Percentiles rank a stretch among this genome's conserved stretches.
phyloP scores from a whole-genome alignment of 257 asterid species.

The Solanum ossicruentum region DNA sequence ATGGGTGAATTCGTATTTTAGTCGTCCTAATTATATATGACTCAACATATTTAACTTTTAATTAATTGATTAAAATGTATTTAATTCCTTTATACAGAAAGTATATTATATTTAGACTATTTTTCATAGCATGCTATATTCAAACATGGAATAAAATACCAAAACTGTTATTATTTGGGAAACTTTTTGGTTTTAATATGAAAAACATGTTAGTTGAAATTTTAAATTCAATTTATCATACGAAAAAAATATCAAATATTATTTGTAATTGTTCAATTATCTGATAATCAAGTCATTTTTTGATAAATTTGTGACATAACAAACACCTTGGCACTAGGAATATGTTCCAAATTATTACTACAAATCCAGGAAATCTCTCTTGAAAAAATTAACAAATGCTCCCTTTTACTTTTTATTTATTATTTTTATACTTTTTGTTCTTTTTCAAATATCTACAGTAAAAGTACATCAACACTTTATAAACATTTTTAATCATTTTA shows the following conservation, averaged over 20 bases:
- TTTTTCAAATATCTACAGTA: not conserved
- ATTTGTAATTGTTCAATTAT: too few relatives aligned
- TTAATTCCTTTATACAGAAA: not conserved
- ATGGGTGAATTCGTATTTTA: too few relatives aligned
- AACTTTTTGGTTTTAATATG: not conserved
- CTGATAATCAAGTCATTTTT: too few relatives aligned
- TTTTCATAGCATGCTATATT: not conserved
- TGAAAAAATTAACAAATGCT: not conserved
- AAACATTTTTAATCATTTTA: too few relatives aligned
- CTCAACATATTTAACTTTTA: not conserved
- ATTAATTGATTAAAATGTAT: not conserved
- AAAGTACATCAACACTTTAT: not conserved
- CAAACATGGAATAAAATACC: not conserved
- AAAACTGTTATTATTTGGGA: not conserved
- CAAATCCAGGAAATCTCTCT: not conserved
- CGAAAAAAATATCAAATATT: not conserved
- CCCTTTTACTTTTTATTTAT: not conserved
- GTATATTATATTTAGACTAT: not conserved
- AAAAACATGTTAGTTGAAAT: not conserved
- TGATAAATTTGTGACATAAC: not conserved
- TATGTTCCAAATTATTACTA: not conserved
- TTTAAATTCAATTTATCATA: not conserved
- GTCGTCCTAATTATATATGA: too few relatives aligned
- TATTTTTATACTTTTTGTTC: not conserved
- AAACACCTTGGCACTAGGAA: not conserved